phyloP scores from a whole-genome alignment of 2,329 filamentous ascomycete species.

The Falciphora oryzae region DNA sequence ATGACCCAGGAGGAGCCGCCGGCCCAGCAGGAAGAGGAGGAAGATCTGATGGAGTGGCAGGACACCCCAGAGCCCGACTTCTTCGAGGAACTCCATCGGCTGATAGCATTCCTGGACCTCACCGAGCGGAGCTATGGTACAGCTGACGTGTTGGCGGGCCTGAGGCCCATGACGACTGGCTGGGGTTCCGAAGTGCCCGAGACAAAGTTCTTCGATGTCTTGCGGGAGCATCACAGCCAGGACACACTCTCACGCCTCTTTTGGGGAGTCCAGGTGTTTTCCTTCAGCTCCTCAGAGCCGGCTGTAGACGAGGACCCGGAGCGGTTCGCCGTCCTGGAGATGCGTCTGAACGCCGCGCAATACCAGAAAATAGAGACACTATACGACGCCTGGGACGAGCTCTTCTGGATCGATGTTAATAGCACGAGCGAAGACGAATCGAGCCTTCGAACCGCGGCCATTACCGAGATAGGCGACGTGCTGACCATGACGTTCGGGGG shows the following conservation, averaged over 20 bases:
- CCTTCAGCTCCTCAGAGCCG: neutral
- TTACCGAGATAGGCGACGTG: constrained; percentile 12
- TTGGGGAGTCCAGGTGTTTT: constrained; percentile 10
- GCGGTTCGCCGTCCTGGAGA: constrained; percentile 18
- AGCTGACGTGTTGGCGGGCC: constrained; percentile 39
- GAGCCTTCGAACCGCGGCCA: constrained; percentile 11
- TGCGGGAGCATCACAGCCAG: neutral
- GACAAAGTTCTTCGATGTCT: neutral
- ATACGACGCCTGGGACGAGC: constrained; percentile 29
- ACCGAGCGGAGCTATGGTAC: constrained; percentile 56
- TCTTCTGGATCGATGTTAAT: constrained; percentile 21
- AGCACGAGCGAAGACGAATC: constrained; percentile 1
- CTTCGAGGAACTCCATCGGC: constrained; percentile 51
- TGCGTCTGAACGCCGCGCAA: constrained; percentile 65
- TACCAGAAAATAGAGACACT: constrained; percentile 64
- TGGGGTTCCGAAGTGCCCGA: neutral
- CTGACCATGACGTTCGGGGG: constrained; percentile 18
- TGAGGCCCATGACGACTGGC: neutral
- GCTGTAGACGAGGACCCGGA: neutral
- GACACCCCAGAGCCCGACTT: constrained; percentile 30
- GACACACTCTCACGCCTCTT: neutral
- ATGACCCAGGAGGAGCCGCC: constrained; percentile 24
- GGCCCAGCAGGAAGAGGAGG: constrained; percentile 15
- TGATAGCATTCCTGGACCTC: constrained; percentile 57
- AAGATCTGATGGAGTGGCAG: constrained; percentile 14